Evolutionary conservation across 1,284 basidiomycete species (phyloP).

Genomic region (Moesziomyces globuligerus): DNA sequence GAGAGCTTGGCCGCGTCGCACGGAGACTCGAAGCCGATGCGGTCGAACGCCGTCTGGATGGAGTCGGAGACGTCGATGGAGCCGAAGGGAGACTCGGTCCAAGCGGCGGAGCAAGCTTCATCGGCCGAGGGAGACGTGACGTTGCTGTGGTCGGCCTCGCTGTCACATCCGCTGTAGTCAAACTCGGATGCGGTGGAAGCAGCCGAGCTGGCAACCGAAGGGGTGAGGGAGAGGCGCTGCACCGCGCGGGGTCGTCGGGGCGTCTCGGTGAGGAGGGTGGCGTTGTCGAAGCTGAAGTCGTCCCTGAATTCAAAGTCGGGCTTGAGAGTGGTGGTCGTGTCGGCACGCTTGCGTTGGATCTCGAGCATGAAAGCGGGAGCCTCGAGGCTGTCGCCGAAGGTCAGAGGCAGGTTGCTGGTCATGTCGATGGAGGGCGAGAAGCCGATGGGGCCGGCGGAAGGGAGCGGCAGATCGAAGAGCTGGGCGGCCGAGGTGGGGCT

Average conservation of each 20-base stretch:
- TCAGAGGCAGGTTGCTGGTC: constrained; percentile 29
- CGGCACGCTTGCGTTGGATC: constrained; percentile 48
- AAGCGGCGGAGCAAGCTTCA: constrained; percentile 14
- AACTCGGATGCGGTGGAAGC: constrained; percentile 55
- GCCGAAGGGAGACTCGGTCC: constrained; percentile 19
- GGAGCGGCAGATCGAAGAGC: constrained; percentile 37
- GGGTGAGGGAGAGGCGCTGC: constrained; percentile 52
- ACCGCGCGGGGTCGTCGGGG: constrained; percentile 42
- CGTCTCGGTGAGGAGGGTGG: constrained; percentile 30
- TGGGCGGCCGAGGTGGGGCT: constrained; percentile 32
- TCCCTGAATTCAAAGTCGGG: constrained; percentile 39
- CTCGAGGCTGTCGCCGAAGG: constrained; percentile 35
- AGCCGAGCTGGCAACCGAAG: constrained; percentile 52
- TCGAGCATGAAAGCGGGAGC: constrained; percentile 43
- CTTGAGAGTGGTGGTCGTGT: constrained; percentile 52
- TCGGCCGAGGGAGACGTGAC: constrained; percentile 30
- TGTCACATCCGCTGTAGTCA: constrained; percentile 44
- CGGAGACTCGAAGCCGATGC: constrained; percentile 42
- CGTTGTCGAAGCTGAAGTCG: constrained; percentile 19
- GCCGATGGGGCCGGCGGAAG: constrained; percentile 35
- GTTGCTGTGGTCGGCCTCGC: constrained; percentile 35
- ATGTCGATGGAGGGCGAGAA: constrained; percentile 47
- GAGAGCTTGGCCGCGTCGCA: constrained; percentile 11
- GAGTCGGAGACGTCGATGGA: constrained; percentile 24
- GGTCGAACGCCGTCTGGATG: constrained; percentile 38